Base-by-base conservation (phyloP, 805 yeast species). In the Metschnikowia arizonensis region DNA sequence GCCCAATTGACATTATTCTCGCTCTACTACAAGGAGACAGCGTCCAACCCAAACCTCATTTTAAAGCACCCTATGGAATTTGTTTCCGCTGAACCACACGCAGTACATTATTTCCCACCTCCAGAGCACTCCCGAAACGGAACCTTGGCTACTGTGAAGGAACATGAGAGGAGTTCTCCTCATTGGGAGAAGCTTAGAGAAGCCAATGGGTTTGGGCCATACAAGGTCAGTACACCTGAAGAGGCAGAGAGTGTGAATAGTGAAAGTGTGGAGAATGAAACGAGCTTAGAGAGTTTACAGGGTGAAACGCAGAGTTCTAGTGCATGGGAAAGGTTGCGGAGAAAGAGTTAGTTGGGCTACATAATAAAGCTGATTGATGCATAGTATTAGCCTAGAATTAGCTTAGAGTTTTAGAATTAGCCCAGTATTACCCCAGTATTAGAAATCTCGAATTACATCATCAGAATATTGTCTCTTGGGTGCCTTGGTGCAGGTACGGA, bases 1-100 rank as follows among this genome's bases (percentile, higher is more conserved):
- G 56, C 54, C 40, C 59, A 64, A 38, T 57, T 72, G 65, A 55
- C 69, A 1, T 64, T 58, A 24, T 71, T 69, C 51, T 66, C 57
- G 45, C 81, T 71, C 19, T 83, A 83, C 59, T 83, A 76, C 58
- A 64, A 69, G 39, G 61, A 69, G 47, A 74, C 85, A 0, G 65
- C 72, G 31, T 68, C 68, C 14, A 76, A 82, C 52, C 80, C 83
- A 0, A 70, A 68, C 17, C 69, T 69, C 40, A 66, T 76, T 31
- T 62, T 83, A 52, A 76, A 75, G 44, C 83, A 83, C 55, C 89
- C 89, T 5, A 64, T 73, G 54, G 55, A 57, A 0, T 53, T 63
- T 50, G 59, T 69, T 28, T 60, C 56, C 14, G 47, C 56, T 28
- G 47, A 55, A 2, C 48, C 58, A 12, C 66, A 66, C 42, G 64